Conservation (phyloP, 2,329 filamentous ascomycete genomes). For the Botrytis aclada region DNA sequence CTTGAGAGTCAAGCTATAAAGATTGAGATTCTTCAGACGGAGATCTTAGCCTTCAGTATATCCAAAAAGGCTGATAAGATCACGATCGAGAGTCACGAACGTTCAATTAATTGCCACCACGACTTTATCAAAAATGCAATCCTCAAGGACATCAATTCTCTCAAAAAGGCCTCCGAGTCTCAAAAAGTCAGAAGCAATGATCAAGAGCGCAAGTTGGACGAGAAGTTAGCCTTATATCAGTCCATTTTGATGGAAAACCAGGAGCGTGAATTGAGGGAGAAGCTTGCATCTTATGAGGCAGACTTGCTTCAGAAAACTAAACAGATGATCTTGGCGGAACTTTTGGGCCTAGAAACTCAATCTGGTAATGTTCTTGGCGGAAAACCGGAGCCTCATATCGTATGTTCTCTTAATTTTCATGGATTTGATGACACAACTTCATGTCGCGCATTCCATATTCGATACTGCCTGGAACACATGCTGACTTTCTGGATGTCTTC, state of each 20-base stretch:
- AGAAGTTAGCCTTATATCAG: neutral
- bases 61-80: neutral
- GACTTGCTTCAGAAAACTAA: neutral
- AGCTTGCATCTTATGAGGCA: neutral
- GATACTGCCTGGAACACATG: neutral
- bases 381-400: neutral
- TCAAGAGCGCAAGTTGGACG: neutral
- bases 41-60: neutral
- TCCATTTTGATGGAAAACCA: neutral
- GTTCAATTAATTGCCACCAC: neutral
- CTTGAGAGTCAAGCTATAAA: neutral
- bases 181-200: neutral
- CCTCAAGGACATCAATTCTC: neutral
- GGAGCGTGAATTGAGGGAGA: neutral
- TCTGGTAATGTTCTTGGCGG: neutral
- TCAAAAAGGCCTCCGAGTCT: neutral
- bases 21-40: neutral
- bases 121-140: neutral
- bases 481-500: neutral
- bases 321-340: neutral
- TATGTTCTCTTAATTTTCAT: neutral
- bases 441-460: neutral
- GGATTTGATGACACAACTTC: neutral
- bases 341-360: neutral
- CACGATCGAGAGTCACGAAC: neutral